Evolutionary conservation across 768 basidiomycete species (phyloP).

Genomic region (Hypholoma fasciculare): DNA sequence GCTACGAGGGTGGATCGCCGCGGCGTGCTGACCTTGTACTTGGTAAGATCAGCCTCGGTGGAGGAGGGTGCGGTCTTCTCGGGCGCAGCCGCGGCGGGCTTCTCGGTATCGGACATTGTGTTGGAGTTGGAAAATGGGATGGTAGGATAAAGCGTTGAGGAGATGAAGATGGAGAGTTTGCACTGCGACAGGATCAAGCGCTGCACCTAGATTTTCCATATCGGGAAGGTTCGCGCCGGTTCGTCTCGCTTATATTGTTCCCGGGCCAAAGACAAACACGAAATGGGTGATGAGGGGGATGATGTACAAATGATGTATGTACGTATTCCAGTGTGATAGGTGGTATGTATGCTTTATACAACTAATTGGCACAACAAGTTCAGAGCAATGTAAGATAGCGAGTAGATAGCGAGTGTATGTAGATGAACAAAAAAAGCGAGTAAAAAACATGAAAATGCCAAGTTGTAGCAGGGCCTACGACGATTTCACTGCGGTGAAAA

Average conservation of each 20-base stretch:
- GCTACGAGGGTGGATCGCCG: slow-evolving; percentile 12
- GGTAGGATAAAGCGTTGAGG: slow-evolving; percentile 5
- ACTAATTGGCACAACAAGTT: neutral
- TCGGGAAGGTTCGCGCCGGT: slow-evolving; percentile 17
- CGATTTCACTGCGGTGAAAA: slow-evolving; percentile 53
- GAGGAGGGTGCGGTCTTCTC: slow-evolving; percentile 57
- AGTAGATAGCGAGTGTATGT: neutral
- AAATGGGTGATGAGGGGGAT: too few species aligned
- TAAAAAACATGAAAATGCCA: neutral
- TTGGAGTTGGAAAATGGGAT: slow-evolving; percentile 11
- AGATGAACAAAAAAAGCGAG: slow-evolving; percentile 2
- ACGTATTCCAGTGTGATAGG: too few species aligned
- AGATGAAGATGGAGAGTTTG: slow-evolving; percentile 4
- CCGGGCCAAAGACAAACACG: too few species aligned
- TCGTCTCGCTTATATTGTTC: too few species aligned
- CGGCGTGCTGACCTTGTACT: slow-evolving; percentile 69
- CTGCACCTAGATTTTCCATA: slow-evolving; percentile 19
- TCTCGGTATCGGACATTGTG: slow-evolving; percentile 64
- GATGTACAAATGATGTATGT: too few species aligned
- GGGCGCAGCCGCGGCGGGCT: slow-evolving; percentile 35
- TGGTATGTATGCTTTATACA: too few species aligned
- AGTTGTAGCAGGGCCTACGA: neutral
- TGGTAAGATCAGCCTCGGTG: slow-evolving; percentile 75
- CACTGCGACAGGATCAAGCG: neutral
- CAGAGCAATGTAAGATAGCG: slow-evolving; percentile 10